These are phyloP conservation scores for Curvularia lunata DNA, from an alignment of 2,329 filamentous ascomycete species.

Conservation along the genomic window DNA sequence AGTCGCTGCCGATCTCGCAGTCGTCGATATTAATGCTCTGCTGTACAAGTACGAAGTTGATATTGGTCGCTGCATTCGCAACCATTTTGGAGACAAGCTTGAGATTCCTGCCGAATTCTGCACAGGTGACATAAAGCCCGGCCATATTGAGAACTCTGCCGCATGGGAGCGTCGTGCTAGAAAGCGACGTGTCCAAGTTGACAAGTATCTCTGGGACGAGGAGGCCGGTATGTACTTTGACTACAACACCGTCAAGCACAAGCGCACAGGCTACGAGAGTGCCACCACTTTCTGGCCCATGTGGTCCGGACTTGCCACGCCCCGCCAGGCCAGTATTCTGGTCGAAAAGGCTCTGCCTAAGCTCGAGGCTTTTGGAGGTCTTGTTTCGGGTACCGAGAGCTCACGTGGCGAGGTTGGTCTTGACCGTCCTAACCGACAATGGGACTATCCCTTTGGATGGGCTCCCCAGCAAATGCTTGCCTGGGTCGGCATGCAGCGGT, in stretches of 20 bases:
- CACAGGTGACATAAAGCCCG: slow-evolving; percentile 66
- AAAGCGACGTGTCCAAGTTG: slow-evolving; percentile 81
- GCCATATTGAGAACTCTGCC: slow-evolving; percentile 79
- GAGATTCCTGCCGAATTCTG: slow-evolving; percentile 84
- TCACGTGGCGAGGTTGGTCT: slow-evolving; percentile 82
- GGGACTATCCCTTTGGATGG: slow-evolving; percentile 99
- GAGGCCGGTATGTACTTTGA: slow-evolving; percentile 96
- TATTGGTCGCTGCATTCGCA: slow-evolving; percentile 85
- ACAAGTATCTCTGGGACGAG: slow-evolving; percentile 94
- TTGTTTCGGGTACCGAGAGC: slow-evolving; percentile 87
- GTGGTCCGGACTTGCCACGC: slow-evolving; percentile 89
- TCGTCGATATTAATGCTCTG: slow-evolving; percentile 91
- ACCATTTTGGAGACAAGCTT: slow-evolving; percentile 81
- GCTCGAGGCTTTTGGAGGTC: slow-evolving; percentile 85
- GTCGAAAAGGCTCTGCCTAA: slow-evolving; percentile 81
- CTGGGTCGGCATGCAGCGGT: slow-evolving; percentile 90
- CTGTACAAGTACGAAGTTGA: slow-evolving; percentile 98
- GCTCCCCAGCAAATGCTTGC: slow-evolving; percentile 98
- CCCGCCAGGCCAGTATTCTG: slow-evolving; percentile 82
- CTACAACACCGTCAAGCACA: slow-evolving; percentile 83
- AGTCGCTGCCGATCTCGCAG: slow-evolving; percentile 80
- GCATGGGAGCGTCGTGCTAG: slow-evolving; percentile 89
- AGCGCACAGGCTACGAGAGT: slow-evolving; percentile 84
- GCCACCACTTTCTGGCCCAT: slow-evolving; percentile 97
- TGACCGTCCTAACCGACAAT: slow-evolving; percentile 90